Evolutionary conservation across 306 rosid genomes (phyloP).

Genomic region (Potentilla sterilis): DNA sequence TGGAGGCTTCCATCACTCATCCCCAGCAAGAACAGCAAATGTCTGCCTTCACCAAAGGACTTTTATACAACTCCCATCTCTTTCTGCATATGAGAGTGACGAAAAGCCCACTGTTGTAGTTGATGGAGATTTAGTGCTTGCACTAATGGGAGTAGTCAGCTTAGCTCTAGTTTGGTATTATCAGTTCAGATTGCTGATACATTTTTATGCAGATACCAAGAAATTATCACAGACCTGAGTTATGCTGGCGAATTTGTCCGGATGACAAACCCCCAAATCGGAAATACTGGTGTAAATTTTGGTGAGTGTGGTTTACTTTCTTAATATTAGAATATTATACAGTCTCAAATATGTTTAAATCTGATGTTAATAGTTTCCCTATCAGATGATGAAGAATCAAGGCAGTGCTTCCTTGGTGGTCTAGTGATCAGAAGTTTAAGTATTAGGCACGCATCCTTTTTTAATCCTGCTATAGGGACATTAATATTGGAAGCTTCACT

Average conservation of each 20-base stretch:
- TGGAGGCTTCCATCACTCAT: neutral
- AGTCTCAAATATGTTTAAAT: conserved; percentile 14
- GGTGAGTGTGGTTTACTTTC: conserved; percentile 42
- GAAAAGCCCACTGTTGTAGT: neutral
- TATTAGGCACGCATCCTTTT: too few relatives aligned
- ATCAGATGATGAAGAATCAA: conserved; percentile 86
- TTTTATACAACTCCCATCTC: neutral
- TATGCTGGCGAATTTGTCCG: conserved; percentile 93
- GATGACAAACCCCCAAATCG: conserved; percentile 97
- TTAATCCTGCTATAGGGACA: conserved; percentile 8
- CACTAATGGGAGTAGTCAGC: neutral
- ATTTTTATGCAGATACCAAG: conserved; percentile 70
- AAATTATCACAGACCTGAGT: conserved; percentile 92
- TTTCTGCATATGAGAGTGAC: neutral
- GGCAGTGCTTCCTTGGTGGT: conserved; percentile 76
- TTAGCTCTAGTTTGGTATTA: neutral
- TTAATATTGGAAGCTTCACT: neutral
- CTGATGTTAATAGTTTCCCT: conserved; percentile 4
- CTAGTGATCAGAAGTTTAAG: conserved; percentile 82
- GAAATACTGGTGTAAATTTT: conserved; percentile 87
- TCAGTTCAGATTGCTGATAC: neutral
- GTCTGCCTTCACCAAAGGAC: neutral
- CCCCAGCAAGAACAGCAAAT: neutral
- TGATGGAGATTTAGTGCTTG: neutral
- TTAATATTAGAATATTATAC: conserved; percentile 3